Conservation (phyloP, 2,329 filamentous ascomycete species). For the Stagonosporopsis vannaccii region DNA sequence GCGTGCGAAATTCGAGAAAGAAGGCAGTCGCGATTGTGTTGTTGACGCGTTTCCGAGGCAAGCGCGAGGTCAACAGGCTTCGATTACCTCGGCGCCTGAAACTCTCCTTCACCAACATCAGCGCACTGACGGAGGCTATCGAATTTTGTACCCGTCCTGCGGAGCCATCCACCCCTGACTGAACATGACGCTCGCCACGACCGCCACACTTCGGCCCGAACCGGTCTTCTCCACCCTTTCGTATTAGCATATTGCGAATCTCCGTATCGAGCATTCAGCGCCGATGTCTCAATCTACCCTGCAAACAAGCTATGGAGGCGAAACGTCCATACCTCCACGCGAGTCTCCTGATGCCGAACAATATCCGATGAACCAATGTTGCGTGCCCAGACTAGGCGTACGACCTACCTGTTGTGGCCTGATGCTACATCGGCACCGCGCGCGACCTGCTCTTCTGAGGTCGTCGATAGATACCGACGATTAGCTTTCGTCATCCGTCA, state of each 20-base stretch:
- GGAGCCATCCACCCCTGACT: neutral
- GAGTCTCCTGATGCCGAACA: neutral
- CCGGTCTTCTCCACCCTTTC: neutral
- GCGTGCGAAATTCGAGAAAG: neutral
- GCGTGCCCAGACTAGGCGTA: neutral
- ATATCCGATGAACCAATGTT: neutral
- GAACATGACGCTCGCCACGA: neutral
- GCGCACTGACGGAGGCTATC: neutral
- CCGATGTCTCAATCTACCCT: neutral
- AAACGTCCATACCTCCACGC: neutral
- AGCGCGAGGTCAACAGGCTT: neutral
- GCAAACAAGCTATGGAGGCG: neutral
- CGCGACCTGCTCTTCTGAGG: neutral
- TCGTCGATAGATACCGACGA: neutral
- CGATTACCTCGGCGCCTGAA: neutral
- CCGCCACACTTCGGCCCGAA: conserved; percentile 4
- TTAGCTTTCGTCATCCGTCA: neutral
- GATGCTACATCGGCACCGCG: neutral
- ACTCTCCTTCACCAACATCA: neutral
- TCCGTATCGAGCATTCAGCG: neutral
- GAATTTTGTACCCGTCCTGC: neutral
- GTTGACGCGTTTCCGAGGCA: neutral
- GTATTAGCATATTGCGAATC: neutral
- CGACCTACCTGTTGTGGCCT: conserved; percentile 10
- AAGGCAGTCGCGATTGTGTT: neutral